phyloP scores from a whole-genome alignment of 306 rosid genomes.

The Cercis canadensis region DNA sequence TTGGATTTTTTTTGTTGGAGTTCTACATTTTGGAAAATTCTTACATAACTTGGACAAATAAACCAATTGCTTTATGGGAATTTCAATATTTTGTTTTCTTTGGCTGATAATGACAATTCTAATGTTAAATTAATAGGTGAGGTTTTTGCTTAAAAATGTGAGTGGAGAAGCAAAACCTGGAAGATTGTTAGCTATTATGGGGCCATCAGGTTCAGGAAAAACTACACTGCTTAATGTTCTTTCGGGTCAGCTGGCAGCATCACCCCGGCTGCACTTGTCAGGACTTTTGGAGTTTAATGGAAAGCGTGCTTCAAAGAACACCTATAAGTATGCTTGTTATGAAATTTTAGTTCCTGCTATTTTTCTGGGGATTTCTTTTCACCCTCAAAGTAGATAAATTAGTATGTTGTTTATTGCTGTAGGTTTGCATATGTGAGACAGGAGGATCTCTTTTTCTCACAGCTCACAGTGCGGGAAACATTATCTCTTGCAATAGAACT shows the following conservation, averaged over 20 bases:
- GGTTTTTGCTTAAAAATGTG: slow-evolving; percentile 75
- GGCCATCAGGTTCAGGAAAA: slow-evolving; percentile 99
- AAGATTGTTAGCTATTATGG: slow-evolving; percentile 86
- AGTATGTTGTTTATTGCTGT: slow-evolving; percentile 31
- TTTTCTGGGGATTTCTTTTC: slow-evolving; percentile 17
- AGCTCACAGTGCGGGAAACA: slow-evolving; percentile 90
- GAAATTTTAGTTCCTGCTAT: slow-evolving; percentile 24
- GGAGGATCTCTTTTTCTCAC: slow-evolving; percentile 94
- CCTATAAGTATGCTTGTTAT: slow-evolving; percentile 58
- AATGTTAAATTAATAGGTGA: slow-evolving; percentile 50
- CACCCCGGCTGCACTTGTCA: slow-evolving; percentile 63
- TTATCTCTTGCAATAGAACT: slow-evolving; percentile 84
- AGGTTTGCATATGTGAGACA: slow-evolving; percentile 96
- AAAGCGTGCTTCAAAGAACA: slow-evolving; percentile 62
- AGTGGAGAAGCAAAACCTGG: slow-evolving; percentile 92
- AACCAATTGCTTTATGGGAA: neutral
- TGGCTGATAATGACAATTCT: slow-evolving; percentile 20
- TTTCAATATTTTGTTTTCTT: neutral
- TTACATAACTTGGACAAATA: neutral
- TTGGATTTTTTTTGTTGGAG: neutral
- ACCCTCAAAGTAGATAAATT: slow-evolving; percentile 13
- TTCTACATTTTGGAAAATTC: neutral
- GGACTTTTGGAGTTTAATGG: slow-evolving; percentile 87
- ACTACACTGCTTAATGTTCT: slow-evolving; percentile 89
- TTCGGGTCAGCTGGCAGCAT: slow-evolving; percentile 80